A percentile compares a stretch with the other conserved stretches of the same genome.
phyloP scores from a whole-genome alignment of 345 rosid genomes.

The Rhizophora mangle region DNA sequence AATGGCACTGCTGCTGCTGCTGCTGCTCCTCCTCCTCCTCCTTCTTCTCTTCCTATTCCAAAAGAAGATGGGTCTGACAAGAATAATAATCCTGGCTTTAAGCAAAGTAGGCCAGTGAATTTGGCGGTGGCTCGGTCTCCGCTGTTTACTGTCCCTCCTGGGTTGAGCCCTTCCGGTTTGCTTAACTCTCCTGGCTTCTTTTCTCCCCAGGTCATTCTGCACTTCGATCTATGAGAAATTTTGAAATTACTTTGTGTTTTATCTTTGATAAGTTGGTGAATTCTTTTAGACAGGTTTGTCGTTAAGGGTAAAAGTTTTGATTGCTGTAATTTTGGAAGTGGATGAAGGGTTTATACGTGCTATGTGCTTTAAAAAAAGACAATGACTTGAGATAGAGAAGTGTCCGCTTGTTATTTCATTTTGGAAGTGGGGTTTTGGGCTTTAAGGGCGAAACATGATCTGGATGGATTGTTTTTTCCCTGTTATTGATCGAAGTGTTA shows the following conservation, averaged over 20 bases:
- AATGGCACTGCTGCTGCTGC: neutral
- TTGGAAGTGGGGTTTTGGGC: no score
- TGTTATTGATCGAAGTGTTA: no score
- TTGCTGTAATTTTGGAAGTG: slow-evolving; percentile 4
- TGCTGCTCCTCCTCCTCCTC: no score
- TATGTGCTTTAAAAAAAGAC: no score
- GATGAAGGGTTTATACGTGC: no score
- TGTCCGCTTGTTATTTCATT: no score
- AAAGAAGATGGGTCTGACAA: slow-evolving; percentile 37
- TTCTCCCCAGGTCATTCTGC: slow-evolving; percentile 61
- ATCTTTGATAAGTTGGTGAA: neutral
- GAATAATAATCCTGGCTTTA: slow-evolving; percentile 39
- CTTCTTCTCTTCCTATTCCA: neutral
- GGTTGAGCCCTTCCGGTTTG: slow-evolving; percentile 89
- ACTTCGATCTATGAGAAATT: neutral
- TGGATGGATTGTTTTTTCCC: no score
- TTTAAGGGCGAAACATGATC: no score
- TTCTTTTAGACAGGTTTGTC: neutral
- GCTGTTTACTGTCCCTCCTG: slow-evolving; percentile 74
- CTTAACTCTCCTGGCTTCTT: slow-evolving; percentile 76
- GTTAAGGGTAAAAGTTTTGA: neutral
- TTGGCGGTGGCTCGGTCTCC: slow-evolving; percentile 53
- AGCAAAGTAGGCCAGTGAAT: slow-evolving; percentile 45
- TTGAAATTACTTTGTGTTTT: slow-evolving; percentile 1
- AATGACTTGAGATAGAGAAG: no score